Base-by-base conservation (phyloP, 257 asterid species). In the Eucommia ulmoides region DNA sequence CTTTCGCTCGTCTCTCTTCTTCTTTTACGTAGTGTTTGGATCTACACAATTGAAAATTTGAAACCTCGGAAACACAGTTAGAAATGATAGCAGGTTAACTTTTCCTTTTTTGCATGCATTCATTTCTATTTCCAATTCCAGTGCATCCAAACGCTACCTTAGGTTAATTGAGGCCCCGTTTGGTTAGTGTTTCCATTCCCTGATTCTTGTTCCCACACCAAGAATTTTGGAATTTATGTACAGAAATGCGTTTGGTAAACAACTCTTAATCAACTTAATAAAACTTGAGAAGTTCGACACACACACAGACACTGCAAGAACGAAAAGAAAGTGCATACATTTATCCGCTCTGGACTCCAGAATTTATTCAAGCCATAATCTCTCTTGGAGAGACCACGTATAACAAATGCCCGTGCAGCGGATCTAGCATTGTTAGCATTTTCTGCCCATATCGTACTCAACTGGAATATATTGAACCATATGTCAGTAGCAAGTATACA, bases 361-460 rank as follows among this genome's bases (percentile, higher is more conserved):
- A 89, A 89, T 68, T 67, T 81, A 77, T 78, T 75, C 74, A 82
- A 53, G 46, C 96, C 98, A 25, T 74, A 80, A 60, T 80, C 70
- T 65, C 78, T 80, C 50, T 72, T 88, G 0, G 94, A 78, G 41
- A 89, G 88, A 49, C 98, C 96, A 12, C 96, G 93, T 25, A 89
- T 82, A 61, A 89, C 80, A 50, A 82, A 72, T 26, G 76, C 61
- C 41, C 98, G 82, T 12, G 98, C 96, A 56, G 94, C 93, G 33
- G 96, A 78, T 65, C 98, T 59, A 26, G 96, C 98, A 62, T 82
- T 80, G 65, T 89, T 85, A 46, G 94, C 88, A 0, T 93, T 76
- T 75, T 82, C 93, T 1, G 93, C 94, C 96, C 96, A 89, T 55
- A 85, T 89, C 23, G 98, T 89, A 62, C 94, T 89, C 66, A 78